phyloP scores from a whole-genome alignment of 148 eudicot species.

The Agrostemma githago region DNA sequence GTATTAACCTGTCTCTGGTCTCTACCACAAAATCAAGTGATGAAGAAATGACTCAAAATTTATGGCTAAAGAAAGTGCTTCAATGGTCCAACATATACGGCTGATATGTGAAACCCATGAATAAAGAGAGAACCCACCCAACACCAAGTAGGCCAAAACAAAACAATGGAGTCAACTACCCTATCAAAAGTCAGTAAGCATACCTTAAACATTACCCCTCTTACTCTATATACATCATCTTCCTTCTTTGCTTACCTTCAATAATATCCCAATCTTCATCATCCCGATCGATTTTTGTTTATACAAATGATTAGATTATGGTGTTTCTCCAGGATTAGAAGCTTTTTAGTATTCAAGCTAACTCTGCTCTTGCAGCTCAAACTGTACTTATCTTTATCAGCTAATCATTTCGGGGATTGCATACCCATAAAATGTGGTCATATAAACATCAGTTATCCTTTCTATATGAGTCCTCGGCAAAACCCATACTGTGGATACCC shows the following conservation, averaged over 20 bases:
- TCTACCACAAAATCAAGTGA: too few species aligned
- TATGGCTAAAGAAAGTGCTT: not conserved
- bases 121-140: not conserved
- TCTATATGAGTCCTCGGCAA: constrained; percentile 28
- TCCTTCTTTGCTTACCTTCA: not conserved
- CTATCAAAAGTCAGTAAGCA: not conserved
- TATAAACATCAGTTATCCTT: constrained; percentile 41
- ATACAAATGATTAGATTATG: not conserved
- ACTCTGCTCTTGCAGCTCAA: constrained; percentile 6
- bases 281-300: not conserved
- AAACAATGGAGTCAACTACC: constrained; percentile 5
- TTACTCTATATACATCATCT: not conserved
- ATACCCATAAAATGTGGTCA: constrained; percentile 28
- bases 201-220: constrained; percentile 8
- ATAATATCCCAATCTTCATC: not conserved
- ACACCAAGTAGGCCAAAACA: not conserved
- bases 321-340: not conserved
- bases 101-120: not conserved
- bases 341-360: constrained; percentile 8
- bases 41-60: not conserved
- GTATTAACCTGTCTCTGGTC: too few species aligned
- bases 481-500: constrained; percentile 47
- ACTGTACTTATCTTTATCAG: constrained; percentile 7
- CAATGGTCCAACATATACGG: constrained; percentile 20
- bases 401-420: constrained; percentile 32